Evolutionary conservation across 805 yeast species (phyloP).

Genomic region (Phaffomyces thermotolerans): DNA sequence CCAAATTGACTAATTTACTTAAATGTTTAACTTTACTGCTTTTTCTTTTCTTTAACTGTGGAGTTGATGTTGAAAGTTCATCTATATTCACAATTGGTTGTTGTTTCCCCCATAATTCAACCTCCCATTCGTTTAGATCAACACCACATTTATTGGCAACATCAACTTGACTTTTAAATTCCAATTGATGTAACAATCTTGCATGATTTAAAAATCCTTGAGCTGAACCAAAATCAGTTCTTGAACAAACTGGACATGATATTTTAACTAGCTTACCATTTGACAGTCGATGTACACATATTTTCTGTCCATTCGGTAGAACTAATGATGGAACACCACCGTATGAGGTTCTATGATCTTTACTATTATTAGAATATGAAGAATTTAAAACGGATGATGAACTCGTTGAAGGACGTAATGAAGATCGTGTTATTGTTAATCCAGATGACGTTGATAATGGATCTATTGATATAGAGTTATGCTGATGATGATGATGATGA

Average conservation of each 20-base stretch:
- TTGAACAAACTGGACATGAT: slow-evolving; percentile 58
- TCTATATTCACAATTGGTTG: neutral
- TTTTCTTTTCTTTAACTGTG: neutral
- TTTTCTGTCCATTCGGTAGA: slow-evolving; percentile 30
- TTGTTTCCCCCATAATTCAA: slow-evolving; percentile 28
- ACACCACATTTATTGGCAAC: slow-evolving; percentile 67
- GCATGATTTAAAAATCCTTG: slow-evolving; percentile 79
- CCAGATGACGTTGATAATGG: neutral
- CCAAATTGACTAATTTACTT: neutral
- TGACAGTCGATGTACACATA: slow-evolving; percentile 54
- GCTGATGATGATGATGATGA: neutral
- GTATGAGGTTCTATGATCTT: slow-evolving; percentile 31
- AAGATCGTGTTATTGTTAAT: slow-evolving; percentile 6
- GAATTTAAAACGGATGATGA: neutral
- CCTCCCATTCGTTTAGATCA: slow-evolving; percentile 45
- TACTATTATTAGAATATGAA: slow-evolving; percentile 13
- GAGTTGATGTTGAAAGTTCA: neutral
- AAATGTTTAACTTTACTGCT: slow-evolving; percentile 1
- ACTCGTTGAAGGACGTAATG: slow-evolving; percentile 4
- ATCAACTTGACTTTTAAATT: slow-evolving; percentile 62
- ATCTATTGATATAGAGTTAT: neutral
- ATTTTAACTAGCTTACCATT: slow-evolving; percentile 67
- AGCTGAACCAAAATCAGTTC: slow-evolving; percentile 68
- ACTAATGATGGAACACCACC: slow-evolving; percentile 43
- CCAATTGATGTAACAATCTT: slow-evolving; percentile 65